Base-by-base conservation (phyloP, 1,284 basidiomycete species). In the Somion occarium region DNA sequence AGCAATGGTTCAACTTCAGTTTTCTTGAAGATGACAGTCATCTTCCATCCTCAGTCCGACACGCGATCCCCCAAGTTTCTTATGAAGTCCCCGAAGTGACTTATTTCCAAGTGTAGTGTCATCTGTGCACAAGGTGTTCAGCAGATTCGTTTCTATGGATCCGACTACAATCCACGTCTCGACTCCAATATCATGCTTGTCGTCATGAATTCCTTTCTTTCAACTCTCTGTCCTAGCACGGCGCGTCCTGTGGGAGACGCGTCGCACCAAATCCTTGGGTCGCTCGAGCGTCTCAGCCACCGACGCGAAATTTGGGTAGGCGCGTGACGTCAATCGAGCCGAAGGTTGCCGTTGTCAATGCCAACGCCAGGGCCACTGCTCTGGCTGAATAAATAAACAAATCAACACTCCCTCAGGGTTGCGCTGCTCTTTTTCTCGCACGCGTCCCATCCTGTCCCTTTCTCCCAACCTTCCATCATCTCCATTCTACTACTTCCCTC, bases 251-350 rank as follows among this genome's bases (percentile, higher is more conserved):
- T 15, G 7, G 15, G 7, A 34, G 30, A 34, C 30, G 30, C 30
- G 30, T 34, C 30, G 30, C 7, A 15, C 7, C 15, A 34, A n/a
- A 7, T 34, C 15, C 30, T 34, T 34, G 30, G 30, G n/a, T n/a
- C n/a, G n/a, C 30, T 34, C 18, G 43, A 22, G 20, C 20, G 43
- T 22, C 13, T 27, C 12, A 24, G 18, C 11, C 41, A 22, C 25
- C 12, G 43, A 27, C 43, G 43, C 43, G 43, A 34, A n/a, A n/a
- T 42, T 19, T 42, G 19, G 41, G 11, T 15, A 12, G 22, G 43
- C 51, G 51, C 51, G 51, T 53, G 51, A 53, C 51, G 51, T 50
- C 47, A 41, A 30, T 5, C 15, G 7, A 22, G 46, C 47, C 42
- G 45, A 42, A 38, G 5, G 11, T 25, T 18, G 39, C 38, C 37